phyloP scores from a whole-genome alignment of 2,329 filamentous ascomycete genomes.

The Daldinia sp. region DNA sequence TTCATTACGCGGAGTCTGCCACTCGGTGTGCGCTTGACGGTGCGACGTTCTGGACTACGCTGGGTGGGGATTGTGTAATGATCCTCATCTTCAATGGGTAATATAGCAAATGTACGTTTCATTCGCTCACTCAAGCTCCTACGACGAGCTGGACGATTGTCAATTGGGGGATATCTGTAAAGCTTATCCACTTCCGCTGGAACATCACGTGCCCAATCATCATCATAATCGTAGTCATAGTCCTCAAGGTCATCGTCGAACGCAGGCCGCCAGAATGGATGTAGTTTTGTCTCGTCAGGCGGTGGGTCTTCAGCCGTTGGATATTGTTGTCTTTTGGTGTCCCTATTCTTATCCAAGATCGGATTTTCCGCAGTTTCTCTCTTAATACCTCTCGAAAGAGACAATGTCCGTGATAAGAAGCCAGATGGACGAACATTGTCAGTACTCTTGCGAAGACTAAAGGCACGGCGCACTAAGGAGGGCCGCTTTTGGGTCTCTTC shows the following conservation, averaged over 20 bases:
- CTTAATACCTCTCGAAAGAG: conserved; percentile 56
- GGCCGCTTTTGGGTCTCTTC: conserved; percentile 58
- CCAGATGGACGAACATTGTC: conserved; percentile 55
- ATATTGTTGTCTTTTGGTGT: conserved; percentile 47
- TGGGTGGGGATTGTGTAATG: conserved; percentile 47
- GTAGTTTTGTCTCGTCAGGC: conserved; percentile 62
- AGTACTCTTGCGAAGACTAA: conserved; percentile 59
- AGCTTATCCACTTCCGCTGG: conserved; percentile 49
- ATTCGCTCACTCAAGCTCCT: conserved; percentile 62
- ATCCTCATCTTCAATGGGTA: conserved; percentile 59
- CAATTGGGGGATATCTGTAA: conserved; percentile 58
- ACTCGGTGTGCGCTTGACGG: conserved; percentile 65
- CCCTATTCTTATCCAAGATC: conserved; percentile 41
- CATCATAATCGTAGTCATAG: conserved; percentile 43
- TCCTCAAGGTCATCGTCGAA: conserved; percentile 48
- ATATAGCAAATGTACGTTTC: conserved; percentile 68
- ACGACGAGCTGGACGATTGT: conserved; percentile 55
- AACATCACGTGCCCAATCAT: conserved; percentile 43
- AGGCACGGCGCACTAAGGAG: conserved; percentile 63
- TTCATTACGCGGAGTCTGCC: conserved; percentile 68
- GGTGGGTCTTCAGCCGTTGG: conserved; percentile 55
- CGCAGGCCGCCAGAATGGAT: conserved; percentile 69
- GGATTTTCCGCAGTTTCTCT: conserved; percentile 44
- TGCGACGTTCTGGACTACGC: conserved; percentile 60
- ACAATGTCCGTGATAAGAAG: conserved; percentile 61